Base-by-base conservation (phyloP, 352 stramenopile species). In the Bremia lactucae region DNA sequence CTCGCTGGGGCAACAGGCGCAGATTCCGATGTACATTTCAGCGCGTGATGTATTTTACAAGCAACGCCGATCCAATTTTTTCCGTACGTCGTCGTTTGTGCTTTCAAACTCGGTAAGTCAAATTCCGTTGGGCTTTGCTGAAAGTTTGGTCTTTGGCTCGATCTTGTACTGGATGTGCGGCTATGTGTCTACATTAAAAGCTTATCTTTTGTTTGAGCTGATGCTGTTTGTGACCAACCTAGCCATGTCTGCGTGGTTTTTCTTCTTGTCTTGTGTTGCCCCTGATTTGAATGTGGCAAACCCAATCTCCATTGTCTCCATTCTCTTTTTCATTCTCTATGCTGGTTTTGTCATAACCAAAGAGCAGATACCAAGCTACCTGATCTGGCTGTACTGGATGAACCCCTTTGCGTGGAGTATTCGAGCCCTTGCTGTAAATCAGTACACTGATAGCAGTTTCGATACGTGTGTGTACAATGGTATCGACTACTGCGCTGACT, bases 311-410 rank as follows among this genome's bases (percentile, higher is more conserved):
- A 62, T 72, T 28, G 36, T 78, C 26, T 62, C 45, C 4, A 45
- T 82, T 6, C 24, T 54, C 4, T 43, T 85, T 42, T 82, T 69
- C 42, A 49, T 82, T 2, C 34, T 86, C 3, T 83, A 82, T 33
- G 60, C 51, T 2, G 69, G 69, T 43, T 83, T 81, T 25, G 46
- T 81, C 4, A 52, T 77, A 43, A 19, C 62, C 4, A 70, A 71
- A 31, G 45, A 50, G 14, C 46, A 59, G 6, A 78, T 84, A 7
- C 72, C 67, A 5, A 49, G 49, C 25, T 68, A 55, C 34, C 65
- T 66, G n/a, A 31, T 69, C n/a, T 83, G 68, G 71, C 31, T 80
- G n/a, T 82, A 77, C 55, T 79, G 59, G 53, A 55, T 83, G 9
- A 68, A 77, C 41, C 72, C 72, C 2, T 58, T 84, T n/a, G 39